Percentiles rank a stretch among this genome's conserved stretches.
Evolutionary conservation across 2,329 filamentous ascomycete genomes (phyloP).

Genomic region (Scorias spongiosa): DNA sequence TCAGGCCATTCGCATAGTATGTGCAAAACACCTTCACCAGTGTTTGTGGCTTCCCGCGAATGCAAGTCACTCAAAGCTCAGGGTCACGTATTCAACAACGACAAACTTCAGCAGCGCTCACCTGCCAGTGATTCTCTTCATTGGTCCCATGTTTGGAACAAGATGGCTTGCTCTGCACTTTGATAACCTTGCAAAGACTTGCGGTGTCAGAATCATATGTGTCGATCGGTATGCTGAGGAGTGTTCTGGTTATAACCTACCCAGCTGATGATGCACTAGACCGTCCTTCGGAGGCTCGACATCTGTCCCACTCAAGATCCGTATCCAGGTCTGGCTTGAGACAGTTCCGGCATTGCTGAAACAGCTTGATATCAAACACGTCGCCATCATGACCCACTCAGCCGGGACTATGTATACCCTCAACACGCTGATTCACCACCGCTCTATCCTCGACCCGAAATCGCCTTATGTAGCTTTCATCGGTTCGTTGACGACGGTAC

Average conservation of each 20-base stretch:
- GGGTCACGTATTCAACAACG: constrained; percentile 18
- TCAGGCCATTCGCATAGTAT: constrained; percentile 4
- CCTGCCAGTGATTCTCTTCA: constrained; percentile 22
- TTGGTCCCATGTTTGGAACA: constrained; percentile 24
- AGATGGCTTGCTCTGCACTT: constrained; percentile 17
- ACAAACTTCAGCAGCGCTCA: constrained; percentile 14
- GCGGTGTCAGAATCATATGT: constrained; percentile 23
- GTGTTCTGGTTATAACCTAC: neutral
- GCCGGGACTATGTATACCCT: constrained; percentile 29
- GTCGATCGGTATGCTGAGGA: constrained; percentile 22
- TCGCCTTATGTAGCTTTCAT: constrained; percentile 17
- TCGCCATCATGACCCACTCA: constrained; percentile 26
- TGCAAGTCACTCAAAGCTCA: constrained; percentile 8
- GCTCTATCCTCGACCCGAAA: constrained; percentile 19
- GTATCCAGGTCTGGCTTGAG: constrained; percentile 27
- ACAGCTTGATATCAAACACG: constrained; percentile 22
- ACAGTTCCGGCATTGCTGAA: constrained; percentile 25
- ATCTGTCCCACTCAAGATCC: constrained; percentile 19
- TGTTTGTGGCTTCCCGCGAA: constrained; percentile 14
- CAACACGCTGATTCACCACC: constrained; percentile 25
- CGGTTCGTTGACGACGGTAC: constrained; percentile 1
- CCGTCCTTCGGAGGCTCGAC: constrained; percentile 32
- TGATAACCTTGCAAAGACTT: constrained; percentile 17
- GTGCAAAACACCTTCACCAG: constrained; percentile 11
- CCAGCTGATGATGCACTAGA: constrained; percentile 11